These are phyloP conservation scores for Elaeagnus macrophylla DNA, from an alignment of 306 rosid species.

Conservation along the genomic window DNA sequence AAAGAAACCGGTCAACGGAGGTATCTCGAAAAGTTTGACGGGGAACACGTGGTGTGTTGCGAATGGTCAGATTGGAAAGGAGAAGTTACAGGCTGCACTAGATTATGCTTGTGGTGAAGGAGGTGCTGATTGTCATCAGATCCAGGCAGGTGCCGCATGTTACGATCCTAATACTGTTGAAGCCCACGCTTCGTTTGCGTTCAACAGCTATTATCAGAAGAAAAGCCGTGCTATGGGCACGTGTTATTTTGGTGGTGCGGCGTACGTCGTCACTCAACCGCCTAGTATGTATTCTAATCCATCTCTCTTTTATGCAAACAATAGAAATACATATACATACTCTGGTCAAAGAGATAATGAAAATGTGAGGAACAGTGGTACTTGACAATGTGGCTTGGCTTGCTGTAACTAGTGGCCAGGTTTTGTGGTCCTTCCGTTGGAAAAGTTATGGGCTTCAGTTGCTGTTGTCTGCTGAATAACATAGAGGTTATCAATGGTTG, in stretches of 20 bases:
- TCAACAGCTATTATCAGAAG: slow-evolving; percentile 84
- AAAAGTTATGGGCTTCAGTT: too few relatives aligned
- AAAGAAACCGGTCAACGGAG: slow-evolving; percentile 23
- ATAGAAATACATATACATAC: not conserved
- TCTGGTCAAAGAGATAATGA: not conserved
- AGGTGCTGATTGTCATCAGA: slow-evolving; percentile 80
- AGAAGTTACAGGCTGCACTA: slow-evolving; percentile 57
- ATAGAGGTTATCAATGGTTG: too few relatives aligned
- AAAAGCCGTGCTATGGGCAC: slow-evolving; percentile 65
- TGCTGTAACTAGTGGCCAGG: too few relatives aligned
- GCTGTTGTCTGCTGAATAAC: too few relatives aligned
- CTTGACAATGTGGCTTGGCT: too few relatives aligned
- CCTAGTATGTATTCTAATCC: slow-evolving; percentile 58
- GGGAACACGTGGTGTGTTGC: slow-evolving; percentile 95
- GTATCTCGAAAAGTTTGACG: slow-evolving; percentile 56
- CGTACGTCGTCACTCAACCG: slow-evolving; percentile 85
- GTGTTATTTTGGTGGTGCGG: slow-evolving; percentile 88
- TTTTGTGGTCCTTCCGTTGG: too few relatives aligned
- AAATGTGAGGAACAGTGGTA: too few relatives aligned
- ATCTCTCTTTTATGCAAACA: not conserved
- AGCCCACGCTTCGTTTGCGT: slow-evolving; percentile 87
- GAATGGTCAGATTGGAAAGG: slow-evolving; percentile 46
- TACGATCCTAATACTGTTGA: slow-evolving; percentile 56
- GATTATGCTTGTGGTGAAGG: slow-evolving; percentile 97
- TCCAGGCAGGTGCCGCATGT: slow-evolving; percentile 65